Evolutionary conservation across 768 basidiomycete species (phyloP), one percentile per base, ranked within the genome.

Genomic region (Leccinellum rugosiceps): DNA sequence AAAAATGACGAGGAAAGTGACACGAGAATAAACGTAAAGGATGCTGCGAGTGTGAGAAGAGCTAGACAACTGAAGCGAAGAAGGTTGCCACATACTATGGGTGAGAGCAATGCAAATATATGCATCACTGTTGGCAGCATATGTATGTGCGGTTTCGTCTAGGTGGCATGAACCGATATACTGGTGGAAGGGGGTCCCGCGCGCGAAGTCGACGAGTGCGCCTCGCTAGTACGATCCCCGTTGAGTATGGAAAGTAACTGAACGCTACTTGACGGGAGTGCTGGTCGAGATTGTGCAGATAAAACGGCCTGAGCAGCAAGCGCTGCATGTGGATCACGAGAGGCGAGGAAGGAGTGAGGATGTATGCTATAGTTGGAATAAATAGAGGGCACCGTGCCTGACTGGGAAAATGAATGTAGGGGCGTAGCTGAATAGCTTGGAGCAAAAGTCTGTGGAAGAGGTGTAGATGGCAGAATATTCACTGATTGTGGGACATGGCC

Each of bases 181-280:
- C 44, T 60, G 28, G 50, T 48, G 14, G 62, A 50, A 11, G 59
- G 55, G 30, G 50, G 55, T 17, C 56, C 53, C 8, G 57, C 38
- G 34, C 53, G 61, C 30, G 61, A 52, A 53, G 30, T 45, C 31
- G 61, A 44, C 43, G 57, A 25, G 54, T 57, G 53, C 13, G 52
- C 4, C 26, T 55, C 56, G 30, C 49, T 63, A 52, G 46, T 58
- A 30, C 59, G 64, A 50, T 65, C 67, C 49, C 67, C 67, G 43
- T 75, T 75, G 25, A 75, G 67, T 53, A 76, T 73, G 26, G 74
- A 76, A 55, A 74, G 66, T 35, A 76, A 38, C 59, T 75, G 70
- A 14, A 57, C 62, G 45, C 65, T 68, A 57, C 68, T 65, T 48
- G 68, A 59, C 6, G 63, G 58, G 11, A 59, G 58, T 23, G 68